Base-by-base conservation (phyloP, 805 yeast species). In the Sugiyamaella americana region DNA sequence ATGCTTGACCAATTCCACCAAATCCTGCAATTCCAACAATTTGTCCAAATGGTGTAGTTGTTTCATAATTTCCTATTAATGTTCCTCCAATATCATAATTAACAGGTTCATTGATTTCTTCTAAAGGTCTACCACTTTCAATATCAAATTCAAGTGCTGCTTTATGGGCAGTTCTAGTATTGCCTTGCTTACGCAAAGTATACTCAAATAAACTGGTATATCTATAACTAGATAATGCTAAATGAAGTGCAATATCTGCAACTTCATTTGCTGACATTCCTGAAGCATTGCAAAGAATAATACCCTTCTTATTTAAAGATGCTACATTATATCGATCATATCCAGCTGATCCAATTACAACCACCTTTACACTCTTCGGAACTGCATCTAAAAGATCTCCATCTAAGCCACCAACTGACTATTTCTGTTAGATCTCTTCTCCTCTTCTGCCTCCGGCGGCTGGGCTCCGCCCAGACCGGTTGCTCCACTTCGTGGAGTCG, bases 1-100 rank as follows among this genome's bases (percentile, higher is more conserved):
- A 76, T 24, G 72, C 70, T 59, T 74, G 74, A 6, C 94, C 95
- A 55, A 85, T 85, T 18, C 78, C 70, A 1, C 95, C 94, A 57
- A 84, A 80, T 0, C 94, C 95, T 2, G 84, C 76, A 24, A 85
- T 72, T 2, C 80, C 77, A 1, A 72, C 87, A 21, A 67, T 68
- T 57, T 78, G 80, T 17, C 79, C 79, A 13, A 63, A 60, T 4
- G 88, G 87, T 18, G 37, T 35, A 5, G 20, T 35, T 8, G 20
- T 35, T 6, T 10, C 6, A 35, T 35, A 35, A 5, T 11, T 21
- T 8, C 37, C 37, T 29, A 59, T 58, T 19, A 75, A 66, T 2
- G 76, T 71, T 34, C 78, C 80, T 10, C 11, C 6, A 38, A 11
- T 11, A 8, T 35, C 38, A 23, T 30, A 16, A 24, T 38, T 23